Conservation (phyloP, 2,329 filamentous ascomycete species). For the Aspergillus unguis region DNA sequence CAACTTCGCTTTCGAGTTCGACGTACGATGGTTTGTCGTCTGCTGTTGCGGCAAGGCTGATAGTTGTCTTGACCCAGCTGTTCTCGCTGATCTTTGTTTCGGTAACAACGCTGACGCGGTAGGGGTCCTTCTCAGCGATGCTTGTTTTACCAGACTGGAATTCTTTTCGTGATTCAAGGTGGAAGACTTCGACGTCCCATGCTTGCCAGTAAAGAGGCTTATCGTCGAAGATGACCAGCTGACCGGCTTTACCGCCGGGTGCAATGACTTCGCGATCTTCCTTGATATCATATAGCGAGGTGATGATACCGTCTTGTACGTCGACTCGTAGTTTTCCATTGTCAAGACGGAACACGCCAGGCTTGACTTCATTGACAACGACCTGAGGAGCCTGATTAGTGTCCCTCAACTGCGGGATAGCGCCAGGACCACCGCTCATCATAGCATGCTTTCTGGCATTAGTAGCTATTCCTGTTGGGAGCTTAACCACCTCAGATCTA, state of each 20-base stretch:
- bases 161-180: conserved; percentile 80
- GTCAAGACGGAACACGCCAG: conserved; percentile 70
- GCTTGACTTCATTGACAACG: conserved; percentile 49
- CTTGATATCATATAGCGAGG: conserved; percentile 73
- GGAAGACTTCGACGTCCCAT: conserved; percentile 97
- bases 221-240: conserved; percentile 93
- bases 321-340: conserved; percentile 74
- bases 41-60: conserved; percentile 70
- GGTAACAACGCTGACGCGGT: conserved; percentile 77
- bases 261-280: conserved; percentile 75
- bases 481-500: conserved; percentile 68
- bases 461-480: conserved; percentile 46
- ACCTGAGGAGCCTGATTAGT: conserved; percentile 31
- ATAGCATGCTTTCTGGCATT: conserved; percentile 39
- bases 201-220: conserved; percentile 97
- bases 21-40: conserved; percentile 66
- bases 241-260: conserved; percentile 71
- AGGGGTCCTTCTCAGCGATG: conserved; percentile 67
- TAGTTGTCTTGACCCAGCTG: conserved; percentile 81
- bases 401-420: conserved; percentile 34
- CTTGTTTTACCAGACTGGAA: conserved; percentile 65
- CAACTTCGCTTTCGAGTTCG: conserved; percentile 79
- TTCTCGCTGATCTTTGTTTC: conserved; percentile 82
- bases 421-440: conserved; percentile 47
- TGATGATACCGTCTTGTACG: conserved; percentile 73